Evolutionary conservation across 768 basidiomycete species (phyloP).

Genomic region (Leucocoprinus leucothites): DNA sequence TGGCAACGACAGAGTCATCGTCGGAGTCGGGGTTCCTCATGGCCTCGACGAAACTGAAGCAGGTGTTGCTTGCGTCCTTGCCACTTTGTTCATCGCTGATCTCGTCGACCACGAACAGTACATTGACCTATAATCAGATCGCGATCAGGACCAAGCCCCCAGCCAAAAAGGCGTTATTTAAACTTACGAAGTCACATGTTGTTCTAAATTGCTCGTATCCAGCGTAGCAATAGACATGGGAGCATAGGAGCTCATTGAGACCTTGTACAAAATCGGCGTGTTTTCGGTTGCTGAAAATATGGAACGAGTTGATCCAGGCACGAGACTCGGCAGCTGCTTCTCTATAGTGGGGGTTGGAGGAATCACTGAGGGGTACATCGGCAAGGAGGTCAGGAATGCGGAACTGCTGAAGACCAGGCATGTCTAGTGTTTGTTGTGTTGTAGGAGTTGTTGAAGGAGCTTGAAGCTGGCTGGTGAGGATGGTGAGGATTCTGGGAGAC

Average conservation of each 20-base stretch:
- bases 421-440: conserved; percentile 16
- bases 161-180: not conserved
- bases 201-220: conserved; percentile 56
- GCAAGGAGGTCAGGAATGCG: conserved; percentile 55
- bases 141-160: conserved; percentile 9
- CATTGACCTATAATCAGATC: conserved; percentile 39
- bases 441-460: conserved; percentile 14
- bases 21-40: conserved; percentile 50
- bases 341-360: conserved; percentile 55
- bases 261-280: conserved; percentile 63
- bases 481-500: not conserved
- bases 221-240: conserved; percentile 59
- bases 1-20: conserved; percentile 53
- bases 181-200: conserved; percentile 56
- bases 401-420: conserved; percentile 29
- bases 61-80: conserved; percentile 50
- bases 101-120: conserved; percentile 67
- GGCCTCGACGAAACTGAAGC: conserved; percentile 48
- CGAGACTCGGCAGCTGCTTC: conserved; percentile 54
- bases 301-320: conserved; percentile 60
- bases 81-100: conserved; percentile 65
- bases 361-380: conserved; percentile 42
- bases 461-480: conserved; percentile 14
- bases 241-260: conserved; percentile 58
- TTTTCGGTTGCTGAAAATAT: conserved; percentile 57